phyloP scores from a whole-genome alignment of 176 grass and related monocot genomes.

The Tuctoria greenei region DNA sequence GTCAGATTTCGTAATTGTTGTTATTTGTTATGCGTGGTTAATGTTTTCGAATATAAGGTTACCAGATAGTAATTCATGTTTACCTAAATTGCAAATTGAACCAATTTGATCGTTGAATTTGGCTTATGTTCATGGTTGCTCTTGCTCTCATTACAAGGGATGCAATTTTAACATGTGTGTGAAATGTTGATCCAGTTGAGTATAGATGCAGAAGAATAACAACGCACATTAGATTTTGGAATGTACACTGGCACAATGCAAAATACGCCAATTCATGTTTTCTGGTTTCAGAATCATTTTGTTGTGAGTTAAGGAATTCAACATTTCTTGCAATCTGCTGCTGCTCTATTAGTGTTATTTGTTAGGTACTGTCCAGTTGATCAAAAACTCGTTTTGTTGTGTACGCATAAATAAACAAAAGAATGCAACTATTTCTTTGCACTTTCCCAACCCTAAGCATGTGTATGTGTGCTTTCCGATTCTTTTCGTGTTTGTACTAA shows the following conservation, averaged over 20 bases:
- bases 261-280: neutral
- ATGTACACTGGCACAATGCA: neutral
- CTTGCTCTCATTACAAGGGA: neutral
- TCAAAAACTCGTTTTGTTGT: neutral
- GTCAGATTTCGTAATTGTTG: neutral
- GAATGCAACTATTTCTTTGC: neutral
- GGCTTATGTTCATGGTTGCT: neutral
- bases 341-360: neutral
- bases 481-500: neutral
- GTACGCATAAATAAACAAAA: neutral
- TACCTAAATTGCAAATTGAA: neutral
- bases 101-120: neutral
- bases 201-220: neutral
- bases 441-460: neutral
- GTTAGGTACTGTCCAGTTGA: too few species aligned
- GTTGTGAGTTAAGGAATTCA: neutral
- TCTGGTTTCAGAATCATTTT: neutral
- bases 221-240: neutral
- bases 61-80: neutral
- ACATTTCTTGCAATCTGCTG: neutral
- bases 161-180: neutral
- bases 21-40: neutral
- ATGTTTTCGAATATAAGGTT: neutral
- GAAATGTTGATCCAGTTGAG: neutral
- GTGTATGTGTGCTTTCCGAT: neutral